phyloP scores from a whole-genome alignment of 345 rosid genomes.

The Ricinus communis region DNA sequence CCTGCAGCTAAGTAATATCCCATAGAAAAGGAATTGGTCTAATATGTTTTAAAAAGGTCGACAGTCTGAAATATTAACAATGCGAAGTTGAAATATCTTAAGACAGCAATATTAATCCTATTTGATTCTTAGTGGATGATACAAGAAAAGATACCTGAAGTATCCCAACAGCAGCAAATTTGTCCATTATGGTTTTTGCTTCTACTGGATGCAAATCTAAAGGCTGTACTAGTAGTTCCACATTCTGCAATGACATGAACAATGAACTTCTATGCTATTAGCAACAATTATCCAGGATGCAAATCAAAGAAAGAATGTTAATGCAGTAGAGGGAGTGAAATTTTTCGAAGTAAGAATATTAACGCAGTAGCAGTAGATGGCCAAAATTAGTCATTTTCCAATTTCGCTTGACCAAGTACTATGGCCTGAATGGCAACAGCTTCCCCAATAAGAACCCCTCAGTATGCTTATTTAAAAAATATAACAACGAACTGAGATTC shows the following conservation, averaged over 20 bases:
- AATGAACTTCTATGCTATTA: conserved; percentile 8
- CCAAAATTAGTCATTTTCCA: background rate
- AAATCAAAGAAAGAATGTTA: background rate
- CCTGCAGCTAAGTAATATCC: too few species aligned
- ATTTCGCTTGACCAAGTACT: background rate
- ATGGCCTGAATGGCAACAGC: background rate
- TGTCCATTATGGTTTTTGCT: conserved; percentile 64
- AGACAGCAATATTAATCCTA: too few species aligned
- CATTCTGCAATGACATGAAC: conserved; percentile 47
- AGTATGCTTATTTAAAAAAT: background rate
- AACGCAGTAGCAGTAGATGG: background rate
- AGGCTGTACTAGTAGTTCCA: conserved; percentile 58
- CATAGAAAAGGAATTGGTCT: too few species aligned
- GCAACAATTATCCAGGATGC: too few species aligned
- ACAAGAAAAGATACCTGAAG: conserved; percentile 61
- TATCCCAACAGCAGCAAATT: conserved; percentile 87
- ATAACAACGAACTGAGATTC: background rate
- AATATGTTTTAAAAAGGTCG: too few species aligned
- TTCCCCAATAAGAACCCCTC: too few species aligned
- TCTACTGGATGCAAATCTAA: conserved; percentile 54
- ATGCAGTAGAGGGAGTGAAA: background rate
- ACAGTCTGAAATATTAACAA: too few species aligned
- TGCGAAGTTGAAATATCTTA: too few species aligned
- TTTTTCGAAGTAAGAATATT: background rate
- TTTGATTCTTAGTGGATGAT: background rate